phyloP scores from a whole-genome alignment of 208 protist genomes.

The Trypanosoma mega region DNA sequence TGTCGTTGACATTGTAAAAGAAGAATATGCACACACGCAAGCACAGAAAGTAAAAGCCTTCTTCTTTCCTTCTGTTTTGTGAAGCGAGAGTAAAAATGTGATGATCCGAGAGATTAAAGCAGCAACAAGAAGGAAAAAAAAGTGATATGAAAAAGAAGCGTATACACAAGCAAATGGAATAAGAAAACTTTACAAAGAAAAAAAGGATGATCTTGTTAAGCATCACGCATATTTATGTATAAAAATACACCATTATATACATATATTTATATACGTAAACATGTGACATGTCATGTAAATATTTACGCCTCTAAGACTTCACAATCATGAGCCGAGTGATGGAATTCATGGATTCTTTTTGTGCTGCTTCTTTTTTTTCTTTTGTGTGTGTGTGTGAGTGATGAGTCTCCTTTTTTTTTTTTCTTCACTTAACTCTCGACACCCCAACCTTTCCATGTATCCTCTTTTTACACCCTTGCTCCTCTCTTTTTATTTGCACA shows the following conservation, averaged over 20 bases:
- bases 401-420: too few relatives aligned
- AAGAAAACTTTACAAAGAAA: too few relatives aligned
- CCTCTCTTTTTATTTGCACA: too few relatives aligned
- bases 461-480: too few relatives aligned
- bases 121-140: slow-evolving; percentile 7
- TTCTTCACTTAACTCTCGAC: too few relatives aligned
- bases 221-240: slow-evolving; percentile 9
- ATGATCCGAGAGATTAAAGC: background rate
- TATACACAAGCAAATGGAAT: background rate
- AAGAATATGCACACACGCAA: background rate
- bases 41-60: slow-evolving; percentile 26
- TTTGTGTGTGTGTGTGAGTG: too few relatives aligned
- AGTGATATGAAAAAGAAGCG: slow-evolving; percentile 6
- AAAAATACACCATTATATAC: background rate
- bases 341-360: too few relatives aligned
- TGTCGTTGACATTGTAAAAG: slow-evolving; percentile 14
- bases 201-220: background rate
- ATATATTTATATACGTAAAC: background rate
- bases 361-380: too few relatives aligned
- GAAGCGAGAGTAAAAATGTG: background rate
- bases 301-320: background rate
- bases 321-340: too few relatives aligned
- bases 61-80: too few relatives aligned
- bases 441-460: too few relatives aligned
- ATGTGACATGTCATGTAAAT: background rate